phyloP scores from a whole-genome alignment of 2,329 filamentous ascomycete species.

The Arthrobotrys conoides region DNA sequence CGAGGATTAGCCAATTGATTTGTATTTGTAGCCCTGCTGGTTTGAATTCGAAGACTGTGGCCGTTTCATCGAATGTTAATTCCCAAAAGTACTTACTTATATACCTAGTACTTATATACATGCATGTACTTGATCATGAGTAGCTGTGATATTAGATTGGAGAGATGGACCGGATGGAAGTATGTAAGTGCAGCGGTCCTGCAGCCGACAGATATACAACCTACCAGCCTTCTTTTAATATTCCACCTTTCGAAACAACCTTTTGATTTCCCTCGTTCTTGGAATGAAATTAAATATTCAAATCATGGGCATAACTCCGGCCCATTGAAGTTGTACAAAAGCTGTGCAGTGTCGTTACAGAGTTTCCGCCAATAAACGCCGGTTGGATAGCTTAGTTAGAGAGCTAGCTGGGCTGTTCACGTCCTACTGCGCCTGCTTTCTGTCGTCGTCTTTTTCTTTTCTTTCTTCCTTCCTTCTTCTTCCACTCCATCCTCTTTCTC shows the following conservation, averaged over 20 bases:
- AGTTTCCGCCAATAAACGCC: slow-evolving; percentile 23
- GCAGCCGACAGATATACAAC: slow-evolving; percentile 22
- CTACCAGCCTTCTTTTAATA: slow-evolving; percentile 43
- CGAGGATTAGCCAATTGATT: slow-evolving; percentile 11
- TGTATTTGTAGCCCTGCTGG: slow-evolving; percentile 46
- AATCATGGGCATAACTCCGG: slow-evolving; percentile 25
- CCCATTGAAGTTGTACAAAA: slow-evolving; percentile 12
- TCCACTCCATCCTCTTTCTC: too few relatives aligned
- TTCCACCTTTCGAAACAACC: slow-evolving; percentile 26
- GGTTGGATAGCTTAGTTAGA: not conserved
- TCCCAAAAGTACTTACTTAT: not conserved
- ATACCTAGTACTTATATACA: not conserved
- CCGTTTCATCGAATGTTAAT: slow-evolving; percentile 17
- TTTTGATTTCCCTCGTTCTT: not conserved
- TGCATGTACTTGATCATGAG: too few relatives aligned
- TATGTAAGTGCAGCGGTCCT: not conserved
- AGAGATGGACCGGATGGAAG: too few relatives aligned
- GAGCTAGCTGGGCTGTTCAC: too few relatives aligned
- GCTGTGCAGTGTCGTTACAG: slow-evolving; percentile 22
- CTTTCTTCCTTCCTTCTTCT: not conserved
- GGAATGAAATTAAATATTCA: slow-evolving; percentile 8
- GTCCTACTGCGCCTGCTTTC: slow-evolving; percentile 20
- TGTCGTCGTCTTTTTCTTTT: slow-evolving; percentile 1
- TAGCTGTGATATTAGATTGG: too few relatives aligned
- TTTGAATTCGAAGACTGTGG: slow-evolving; percentile 20